Evolutionary conservation across 768 basidiomycete genomes (phyloP).

Genomic region (Asterophora parasitica): DNA sequence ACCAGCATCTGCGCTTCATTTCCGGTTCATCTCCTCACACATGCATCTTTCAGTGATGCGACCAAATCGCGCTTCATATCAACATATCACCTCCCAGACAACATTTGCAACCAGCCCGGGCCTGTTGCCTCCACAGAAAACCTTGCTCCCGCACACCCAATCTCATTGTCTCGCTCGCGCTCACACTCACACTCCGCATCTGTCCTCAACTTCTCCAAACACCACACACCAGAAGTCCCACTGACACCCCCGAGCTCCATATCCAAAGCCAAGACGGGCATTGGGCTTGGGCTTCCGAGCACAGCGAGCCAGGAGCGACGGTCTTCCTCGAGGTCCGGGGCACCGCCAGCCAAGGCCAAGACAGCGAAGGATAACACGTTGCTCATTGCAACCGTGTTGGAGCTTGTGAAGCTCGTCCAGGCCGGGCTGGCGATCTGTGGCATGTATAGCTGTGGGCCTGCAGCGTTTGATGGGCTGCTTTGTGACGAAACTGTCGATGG

Average conservation of each 20-base stretch:
- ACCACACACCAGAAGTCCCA: constrained; percentile 10
- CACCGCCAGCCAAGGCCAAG: constrained; percentile 5
- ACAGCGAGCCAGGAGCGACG: constrained; percentile 6
- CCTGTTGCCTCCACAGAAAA: constrained; percentile 20
- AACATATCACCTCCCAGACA: constrained; percentile 57
- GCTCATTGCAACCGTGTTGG: constrained; percentile 66
- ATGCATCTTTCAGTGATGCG: constrained; percentile 46
- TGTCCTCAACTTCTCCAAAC: constrained; percentile 16
- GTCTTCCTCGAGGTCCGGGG: constrained; percentile 13
- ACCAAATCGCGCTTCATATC: constrained; percentile 78
- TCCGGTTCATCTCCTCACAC: constrained; percentile 2
- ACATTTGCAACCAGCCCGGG: constrained; percentile 19
- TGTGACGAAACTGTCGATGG: constrained; percentile 76
- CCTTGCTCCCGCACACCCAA: constrained; percentile 12
- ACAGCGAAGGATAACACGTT: constrained; percentile 30
- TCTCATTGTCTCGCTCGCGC: constrained; percentile 16
- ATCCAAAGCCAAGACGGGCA: constrained; percentile 13
- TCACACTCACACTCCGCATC: constrained; percentile 15
- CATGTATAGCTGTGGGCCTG: constrained; percentile 32
- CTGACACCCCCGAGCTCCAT: constrained; percentile 13
- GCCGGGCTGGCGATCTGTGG: constrained; percentile 69
- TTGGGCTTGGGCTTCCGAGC: constrained; percentile 18
- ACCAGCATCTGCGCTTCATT: neutral
- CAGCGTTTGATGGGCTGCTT: constrained; percentile 63
- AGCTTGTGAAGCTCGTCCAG: constrained; percentile 73